These are phyloP conservation scores for Ulota crispa DNA, from an alignment of 225 moss, liverwort and hornwort species.

Conservation along the genomic window DNA sequence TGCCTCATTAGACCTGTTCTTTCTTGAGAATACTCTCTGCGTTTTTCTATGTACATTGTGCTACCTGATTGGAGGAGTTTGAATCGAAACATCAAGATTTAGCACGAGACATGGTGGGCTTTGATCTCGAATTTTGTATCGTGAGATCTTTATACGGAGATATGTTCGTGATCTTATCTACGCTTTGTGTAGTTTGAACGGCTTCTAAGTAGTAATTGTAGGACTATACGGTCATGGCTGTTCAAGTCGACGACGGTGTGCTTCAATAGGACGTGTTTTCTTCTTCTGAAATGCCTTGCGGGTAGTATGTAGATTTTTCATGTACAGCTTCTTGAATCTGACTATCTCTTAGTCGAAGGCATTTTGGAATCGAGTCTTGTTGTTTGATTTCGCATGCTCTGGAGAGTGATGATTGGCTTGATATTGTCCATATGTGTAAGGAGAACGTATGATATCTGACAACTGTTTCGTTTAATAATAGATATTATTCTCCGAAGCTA, in stretches of 20 bases:
- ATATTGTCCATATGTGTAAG: neutral
- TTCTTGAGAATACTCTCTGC: neutral
- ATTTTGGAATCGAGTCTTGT: slow-evolving; percentile 10
- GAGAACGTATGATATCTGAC: neutral
- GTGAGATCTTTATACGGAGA: neutral
- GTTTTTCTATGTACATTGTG: neutral
- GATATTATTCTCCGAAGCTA: neutral
- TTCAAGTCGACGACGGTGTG: neutral
- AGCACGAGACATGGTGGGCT: neutral
- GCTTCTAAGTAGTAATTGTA: slow-evolving; percentile 1
- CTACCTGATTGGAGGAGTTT: neutral
- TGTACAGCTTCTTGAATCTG: neutral
- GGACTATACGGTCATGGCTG: slow-evolving; percentile 1
- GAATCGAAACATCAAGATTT: neutral
- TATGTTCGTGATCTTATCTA: neutral
- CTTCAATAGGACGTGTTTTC: neutral
- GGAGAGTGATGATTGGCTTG: neutral
- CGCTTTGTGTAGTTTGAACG: neutral
- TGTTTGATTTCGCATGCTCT: slow-evolving; percentile 3
- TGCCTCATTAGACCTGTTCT: neutral
- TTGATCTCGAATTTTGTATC: neutral
- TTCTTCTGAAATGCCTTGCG: neutral
- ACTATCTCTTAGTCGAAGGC: slow-evolving; percentile 8
- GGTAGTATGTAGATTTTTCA: neutral
- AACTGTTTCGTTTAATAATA: neutral